These are phyloP conservation scores for Elsinoe batatas DNA, from an alignment of 2,329 filamentous ascomycete genomes.

Conservation along the genomic window DNA sequence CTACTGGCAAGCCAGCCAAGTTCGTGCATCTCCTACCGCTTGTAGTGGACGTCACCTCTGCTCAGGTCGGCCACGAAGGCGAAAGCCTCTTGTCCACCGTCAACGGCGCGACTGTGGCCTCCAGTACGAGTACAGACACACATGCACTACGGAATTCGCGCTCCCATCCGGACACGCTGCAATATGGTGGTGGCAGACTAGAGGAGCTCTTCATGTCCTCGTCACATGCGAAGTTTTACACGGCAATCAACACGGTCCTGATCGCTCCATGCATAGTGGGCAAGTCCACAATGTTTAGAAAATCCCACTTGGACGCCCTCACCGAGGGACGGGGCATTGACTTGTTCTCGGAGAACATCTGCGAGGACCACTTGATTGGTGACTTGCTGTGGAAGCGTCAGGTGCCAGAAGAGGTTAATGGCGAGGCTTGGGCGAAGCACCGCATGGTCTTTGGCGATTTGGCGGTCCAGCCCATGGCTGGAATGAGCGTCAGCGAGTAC, in stretches of 20 bases:
- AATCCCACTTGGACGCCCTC: slow-evolving; percentile 73
- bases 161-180: slow-evolving; percentile 14
- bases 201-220: slow-evolving; percentile 95
- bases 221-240: slow-evolving; percentile 93
- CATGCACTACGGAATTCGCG: slow-evolving; percentile 17
- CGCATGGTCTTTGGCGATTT: slow-evolving; percentile 75
- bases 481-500: slow-evolving; percentile 69
- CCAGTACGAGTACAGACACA: slow-evolving; percentile 20
- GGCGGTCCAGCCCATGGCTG: slow-evolving; percentile 78
- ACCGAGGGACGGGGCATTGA: slow-evolving; percentile 64
- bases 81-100: slow-evolving; percentile 17
- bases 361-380: slow-evolving; percentile 92
- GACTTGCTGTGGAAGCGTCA: slow-evolving; percentile 75
- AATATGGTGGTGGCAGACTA: slow-evolving; percentile 62
- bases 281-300: slow-evolving; percentile 98
- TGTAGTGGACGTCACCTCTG: slow-evolving; percentile 58
- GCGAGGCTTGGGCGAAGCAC: slow-evolving; percentile 59
- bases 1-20: slow-evolving; percentile 53
- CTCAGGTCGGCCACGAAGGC: slow-evolving; percentile 20
- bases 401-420: slow-evolving; percentile 30
- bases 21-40: slow-evolving; percentile 92
- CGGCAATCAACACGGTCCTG: slow-evolving; percentile 86
- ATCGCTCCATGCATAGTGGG: slow-evolving; percentile 89
- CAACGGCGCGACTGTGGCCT: slow-evolving; percentile 13
- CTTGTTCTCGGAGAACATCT: slow-evolving; percentile 91